Evolutionary conservation across 2,329 filamentous ascomycete species (phyloP).

Genomic region (Clonostachys byssicola): DNA sequence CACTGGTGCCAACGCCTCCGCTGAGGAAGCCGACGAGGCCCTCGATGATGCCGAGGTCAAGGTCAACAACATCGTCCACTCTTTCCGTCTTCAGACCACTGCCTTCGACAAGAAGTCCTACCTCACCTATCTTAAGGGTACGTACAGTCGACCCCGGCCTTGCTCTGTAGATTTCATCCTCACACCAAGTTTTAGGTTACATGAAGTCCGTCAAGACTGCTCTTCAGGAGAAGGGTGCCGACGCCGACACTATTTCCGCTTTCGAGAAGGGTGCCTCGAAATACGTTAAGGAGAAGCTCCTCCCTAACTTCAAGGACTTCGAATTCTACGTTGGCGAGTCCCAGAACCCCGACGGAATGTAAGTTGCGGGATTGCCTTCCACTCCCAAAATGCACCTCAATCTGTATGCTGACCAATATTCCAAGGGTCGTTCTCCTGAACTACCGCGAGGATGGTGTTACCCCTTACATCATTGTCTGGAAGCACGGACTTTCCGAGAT

Average conservation of each 20-base stretch:
- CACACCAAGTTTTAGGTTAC: conserved; percentile 55
- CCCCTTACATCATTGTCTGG: conserved; percentile 87
- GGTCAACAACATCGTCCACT: conserved; percentile 91
- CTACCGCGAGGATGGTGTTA: conserved; percentile 95
- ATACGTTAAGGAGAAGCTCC: conserved; percentile 79
- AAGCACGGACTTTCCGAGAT: conserved; percentile 86
- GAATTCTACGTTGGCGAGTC: conserved; percentile 91
- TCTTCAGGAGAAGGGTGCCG: conserved; percentile 58
- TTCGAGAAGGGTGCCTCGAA: conserved; percentile 74
- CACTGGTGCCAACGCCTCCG: conserved; percentile 94
- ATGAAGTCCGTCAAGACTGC: conserved; percentile 81
- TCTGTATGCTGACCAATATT: conserved; percentile 4
- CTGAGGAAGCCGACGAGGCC: conserved; percentile 79
- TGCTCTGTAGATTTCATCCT: not conserved
- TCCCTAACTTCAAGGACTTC: conserved; percentile 88
- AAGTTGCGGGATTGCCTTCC: conserved; percentile 30
- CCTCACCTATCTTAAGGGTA: conserved; percentile 81
- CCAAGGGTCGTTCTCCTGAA: conserved; percentile 82
- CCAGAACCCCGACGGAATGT: conserved; percentile 95
- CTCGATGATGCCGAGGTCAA: conserved; percentile 65
- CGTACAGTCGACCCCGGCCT: conserved; percentile 11
- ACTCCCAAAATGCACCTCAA: not conserved
- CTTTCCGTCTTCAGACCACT: conserved; percentile 82
- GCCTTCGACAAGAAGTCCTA: conserved; percentile 86
- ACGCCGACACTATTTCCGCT: conserved; percentile 63